phyloP scores from a whole-genome alignment of 164 flowering plant species.

The Cinnamomum chago region DNA sequence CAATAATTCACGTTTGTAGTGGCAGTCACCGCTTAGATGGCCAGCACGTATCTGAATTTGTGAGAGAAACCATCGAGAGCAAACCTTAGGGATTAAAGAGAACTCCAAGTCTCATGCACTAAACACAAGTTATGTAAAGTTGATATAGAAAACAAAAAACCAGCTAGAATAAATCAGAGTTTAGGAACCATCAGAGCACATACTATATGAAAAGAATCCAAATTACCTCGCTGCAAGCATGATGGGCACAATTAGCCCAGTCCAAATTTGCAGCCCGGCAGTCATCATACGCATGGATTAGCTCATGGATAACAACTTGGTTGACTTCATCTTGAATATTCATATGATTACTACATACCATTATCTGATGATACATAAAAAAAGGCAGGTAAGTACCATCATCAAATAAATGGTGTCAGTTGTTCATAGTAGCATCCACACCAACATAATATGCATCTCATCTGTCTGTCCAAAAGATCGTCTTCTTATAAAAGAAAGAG shows the following conservation, averaged over 20 bases:
- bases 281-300: slow-evolving; percentile 94
- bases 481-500: too few relatives aligned
- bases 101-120: background rate
- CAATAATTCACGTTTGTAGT: slow-evolving; percentile 80
- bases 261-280: slow-evolving; percentile 84
- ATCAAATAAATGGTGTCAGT: background rate
- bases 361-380: slow-evolving; percentile 43
- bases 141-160: background rate
- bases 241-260: slow-evolving; percentile 91
- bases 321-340: slow-evolving; percentile 80
- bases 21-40: slow-evolving; percentile 96
- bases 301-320: slow-evolving; percentile 82
- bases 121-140: background rate
- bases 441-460: too few relatives aligned
- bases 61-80: slow-evolving; percentile 1
- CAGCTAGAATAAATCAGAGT: background rate
- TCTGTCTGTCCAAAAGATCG: too few relatives aligned
- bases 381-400: background rate
- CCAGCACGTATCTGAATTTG: slow-evolving; percentile 70
- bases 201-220: background rate
- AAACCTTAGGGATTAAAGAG: background rate
- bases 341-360: slow-evolving; percentile 78
- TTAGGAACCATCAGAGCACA: background rate
- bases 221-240: slow-evolving; percentile 90
- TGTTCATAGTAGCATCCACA: background rate